Evolutionary conservation across 352 stramenopile genomes (phyloP).

Genomic region (Phytopythium helicoides): DNA sequence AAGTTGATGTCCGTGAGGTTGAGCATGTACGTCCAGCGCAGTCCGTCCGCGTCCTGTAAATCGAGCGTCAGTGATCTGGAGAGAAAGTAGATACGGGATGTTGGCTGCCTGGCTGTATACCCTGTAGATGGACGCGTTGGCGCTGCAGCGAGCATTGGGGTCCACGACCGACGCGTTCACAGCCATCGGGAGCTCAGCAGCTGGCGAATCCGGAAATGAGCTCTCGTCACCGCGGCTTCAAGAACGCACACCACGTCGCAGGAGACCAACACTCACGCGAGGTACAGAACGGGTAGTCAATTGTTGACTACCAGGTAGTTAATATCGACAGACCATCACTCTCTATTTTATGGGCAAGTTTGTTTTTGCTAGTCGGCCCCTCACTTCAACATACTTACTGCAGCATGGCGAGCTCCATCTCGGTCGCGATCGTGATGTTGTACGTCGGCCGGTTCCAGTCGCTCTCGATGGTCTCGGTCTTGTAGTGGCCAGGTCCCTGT

Average conservation of each 20-base stretch:
- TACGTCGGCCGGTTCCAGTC: slow-evolving; percentile 87
- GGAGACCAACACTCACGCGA: no score
- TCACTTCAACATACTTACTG: slow-evolving; percentile 10
- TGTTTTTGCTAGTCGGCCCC: no score
- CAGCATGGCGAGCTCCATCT: slow-evolving; percentile 79
- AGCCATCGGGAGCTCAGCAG: neutral
- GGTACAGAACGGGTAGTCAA: no score
- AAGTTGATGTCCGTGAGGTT: slow-evolving; percentile 67
- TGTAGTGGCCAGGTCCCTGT: slow-evolving; percentile 76
- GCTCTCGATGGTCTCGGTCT: slow-evolving; percentile 60
- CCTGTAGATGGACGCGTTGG: slow-evolving; percentile 22
- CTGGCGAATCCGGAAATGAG: neutral
- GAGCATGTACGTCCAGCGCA: slow-evolving; percentile 74
- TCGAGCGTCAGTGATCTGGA: neutral
- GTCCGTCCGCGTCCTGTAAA: slow-evolving; percentile 38
- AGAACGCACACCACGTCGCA: no score
- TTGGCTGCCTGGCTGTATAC: no score
- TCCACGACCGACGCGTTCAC: slow-evolving; percentile 17
- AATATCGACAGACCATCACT: neutral
- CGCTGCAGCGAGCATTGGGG: slow-evolving; percentile 14
- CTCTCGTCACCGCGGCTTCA: no score
- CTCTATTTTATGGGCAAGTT: neutral
- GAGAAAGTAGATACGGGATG: no score
- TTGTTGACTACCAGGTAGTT: neutral
- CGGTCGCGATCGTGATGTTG: slow-evolving; percentile 84